These are phyloP conservation scores for Hyaloscypha hepaticicola DNA, from an alignment of 495 filamentous ascomycete species.

Conservation along the genomic window DNA sequence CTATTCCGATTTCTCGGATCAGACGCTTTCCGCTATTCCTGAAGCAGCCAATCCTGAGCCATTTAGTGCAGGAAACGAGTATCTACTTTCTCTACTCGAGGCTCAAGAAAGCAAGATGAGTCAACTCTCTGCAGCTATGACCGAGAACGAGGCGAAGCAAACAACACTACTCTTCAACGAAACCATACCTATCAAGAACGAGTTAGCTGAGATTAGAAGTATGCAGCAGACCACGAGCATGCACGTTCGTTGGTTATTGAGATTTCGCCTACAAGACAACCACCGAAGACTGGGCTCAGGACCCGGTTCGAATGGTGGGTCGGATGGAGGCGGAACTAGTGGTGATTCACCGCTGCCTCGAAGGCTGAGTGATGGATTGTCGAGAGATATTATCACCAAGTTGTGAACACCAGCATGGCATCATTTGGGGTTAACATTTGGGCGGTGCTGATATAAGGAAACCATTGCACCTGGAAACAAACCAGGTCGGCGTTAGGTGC, in stretches of 20 bases:
- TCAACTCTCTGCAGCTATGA: slow-evolving; percentile 42
- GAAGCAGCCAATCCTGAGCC: slow-evolving; percentile 26
- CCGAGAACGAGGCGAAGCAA: slow-evolving; percentile 48
- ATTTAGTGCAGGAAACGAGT: slow-evolving; percentile 39
- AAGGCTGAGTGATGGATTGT: slow-evolving; percentile 27
- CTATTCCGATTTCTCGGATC: slow-evolving; percentile 18
- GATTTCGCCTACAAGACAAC: slow-evolving; percentile 42
- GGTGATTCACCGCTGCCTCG: slow-evolving; percentile 16
- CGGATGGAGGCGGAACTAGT: slow-evolving; percentile 18
- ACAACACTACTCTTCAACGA: slow-evolving; percentile 50
- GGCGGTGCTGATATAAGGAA: neutral
- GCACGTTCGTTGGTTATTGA: slow-evolving; percentile 57
- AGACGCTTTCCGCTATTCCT: slow-evolving; percentile 19
- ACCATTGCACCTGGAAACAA: neutral
- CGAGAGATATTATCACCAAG: slow-evolving; percentile 29
- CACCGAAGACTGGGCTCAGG: slow-evolving; percentile 25
- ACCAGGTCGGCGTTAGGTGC: neutral
- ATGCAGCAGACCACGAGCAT: slow-evolving; percentile 50
- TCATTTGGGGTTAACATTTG: neutral
- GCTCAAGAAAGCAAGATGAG: slow-evolving; percentile 47
- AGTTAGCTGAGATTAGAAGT: slow-evolving; percentile 51
- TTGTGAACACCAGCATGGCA: slow-evolving; percentile 8
- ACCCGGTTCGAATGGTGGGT: slow-evolving; percentile 30
- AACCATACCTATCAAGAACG: slow-evolving; percentile 48
- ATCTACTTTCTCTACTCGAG: slow-evolving; percentile 49